phyloP scores from a whole-genome alignment of 2,329 filamentous ascomycete species.

The Corynespora cassiicola region DNA sequence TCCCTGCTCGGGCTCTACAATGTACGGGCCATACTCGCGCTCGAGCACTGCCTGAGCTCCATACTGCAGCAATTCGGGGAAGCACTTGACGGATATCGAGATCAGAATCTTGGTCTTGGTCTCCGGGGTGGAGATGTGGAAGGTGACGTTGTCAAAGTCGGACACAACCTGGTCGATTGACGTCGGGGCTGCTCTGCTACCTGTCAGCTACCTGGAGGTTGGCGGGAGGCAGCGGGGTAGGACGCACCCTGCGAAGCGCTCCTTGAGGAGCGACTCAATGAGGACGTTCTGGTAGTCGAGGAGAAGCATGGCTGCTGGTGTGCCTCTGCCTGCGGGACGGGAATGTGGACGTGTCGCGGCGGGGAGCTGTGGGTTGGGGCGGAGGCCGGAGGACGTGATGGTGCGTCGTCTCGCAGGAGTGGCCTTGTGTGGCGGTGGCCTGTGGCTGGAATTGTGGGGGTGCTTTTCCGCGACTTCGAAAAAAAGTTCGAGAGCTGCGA shows the following conservation, averaged over 20 bases:
- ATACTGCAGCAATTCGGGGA: slow-evolving; percentile 87
- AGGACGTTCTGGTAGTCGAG: slow-evolving; percentile 99
- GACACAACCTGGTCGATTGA: slow-evolving; percentile 98
- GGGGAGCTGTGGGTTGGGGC: slow-evolving; percentile 33
- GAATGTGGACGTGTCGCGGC: slow-evolving; percentile 16
- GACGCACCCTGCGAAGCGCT: slow-evolving; percentile 85
- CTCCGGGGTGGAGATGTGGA: slow-evolving; percentile 97
- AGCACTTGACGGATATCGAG: slow-evolving; percentile 95
- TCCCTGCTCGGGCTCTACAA: slow-evolving; percentile 83
- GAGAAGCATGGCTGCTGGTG: slow-evolving; percentile 71
- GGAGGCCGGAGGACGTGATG: slow-evolving; percentile 29
- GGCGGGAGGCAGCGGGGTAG: slow-evolving; percentile 37
- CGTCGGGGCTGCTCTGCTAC: slow-evolving; percentile 74
- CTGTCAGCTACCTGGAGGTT: slow-evolving; percentile 43
- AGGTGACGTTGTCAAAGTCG: slow-evolving; percentile 98
- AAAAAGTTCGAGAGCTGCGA: slow-evolving; percentile 41
- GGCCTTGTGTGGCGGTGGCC: slow-evolving; percentile 30
- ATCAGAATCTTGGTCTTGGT: slow-evolving; percentile 92
- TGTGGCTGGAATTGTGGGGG: slow-evolving; percentile 36
- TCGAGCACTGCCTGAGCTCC: slow-evolving; percentile 90
- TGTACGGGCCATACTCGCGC: slow-evolving; percentile 93
- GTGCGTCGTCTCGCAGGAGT: slow-evolving; percentile 34
- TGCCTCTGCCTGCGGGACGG: slow-evolving; percentile 16
- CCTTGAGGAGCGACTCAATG: slow-evolving; percentile 93
- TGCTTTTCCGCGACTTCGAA: slow-evolving; percentile 27